These are phyloP conservation scores for Psilocybe tampanensis DNA, from an alignment of 768 basidiomycete genomes.

Conservation along the genomic window DNA sequence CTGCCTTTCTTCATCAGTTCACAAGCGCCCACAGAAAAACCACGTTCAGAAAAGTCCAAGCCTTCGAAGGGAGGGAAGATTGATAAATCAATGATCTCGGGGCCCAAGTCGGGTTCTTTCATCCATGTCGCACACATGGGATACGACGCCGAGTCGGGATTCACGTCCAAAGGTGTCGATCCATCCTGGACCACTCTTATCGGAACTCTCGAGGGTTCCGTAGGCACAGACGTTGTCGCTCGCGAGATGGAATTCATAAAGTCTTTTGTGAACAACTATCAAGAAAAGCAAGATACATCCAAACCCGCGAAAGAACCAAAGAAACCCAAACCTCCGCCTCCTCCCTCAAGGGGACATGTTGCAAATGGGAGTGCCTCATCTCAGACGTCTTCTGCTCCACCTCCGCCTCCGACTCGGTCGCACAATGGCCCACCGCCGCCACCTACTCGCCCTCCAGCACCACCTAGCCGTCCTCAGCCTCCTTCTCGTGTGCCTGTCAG, in stretches of 20 bases:
- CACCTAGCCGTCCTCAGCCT: constrained; percentile 29
- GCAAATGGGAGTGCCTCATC: constrained; percentile 37
- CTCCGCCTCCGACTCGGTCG: constrained; percentile 36
- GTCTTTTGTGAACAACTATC: constrained; percentile 66
- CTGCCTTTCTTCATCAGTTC: not conserved
- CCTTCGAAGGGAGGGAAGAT: constrained; percentile 72
- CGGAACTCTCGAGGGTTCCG: constrained; percentile 55
- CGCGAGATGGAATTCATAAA: constrained; percentile 90
- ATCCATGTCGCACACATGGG: constrained; percentile 95
- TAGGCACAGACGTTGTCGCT: constrained; percentile 68
- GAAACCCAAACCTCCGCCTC: constrained; percentile 55
- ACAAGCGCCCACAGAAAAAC: constrained; percentile 42
- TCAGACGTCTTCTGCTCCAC: constrained; percentile 38
- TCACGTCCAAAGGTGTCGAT: constrained; percentile 85
- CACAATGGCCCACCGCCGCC: constrained; percentile 31
- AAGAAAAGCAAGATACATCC: constrained; percentile 33
- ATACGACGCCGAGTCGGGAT: constrained; percentile 85
- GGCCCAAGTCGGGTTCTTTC: constrained; percentile 77
- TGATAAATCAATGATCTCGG: constrained; percentile 92
- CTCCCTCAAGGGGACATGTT: constrained; percentile 47
- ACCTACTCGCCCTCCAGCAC: constrained; percentile 36
- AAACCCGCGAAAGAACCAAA: constrained; percentile 40
- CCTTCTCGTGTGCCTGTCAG: constrained; percentile 30
- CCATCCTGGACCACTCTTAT: constrained; percentile 85
- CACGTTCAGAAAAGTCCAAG: constrained; percentile 59